Evolutionary conservation across 768 basidiomycete species (phyloP), one percentile per base, ranked within the genome.

Genomic region (Termitomyces sp.): DNA sequence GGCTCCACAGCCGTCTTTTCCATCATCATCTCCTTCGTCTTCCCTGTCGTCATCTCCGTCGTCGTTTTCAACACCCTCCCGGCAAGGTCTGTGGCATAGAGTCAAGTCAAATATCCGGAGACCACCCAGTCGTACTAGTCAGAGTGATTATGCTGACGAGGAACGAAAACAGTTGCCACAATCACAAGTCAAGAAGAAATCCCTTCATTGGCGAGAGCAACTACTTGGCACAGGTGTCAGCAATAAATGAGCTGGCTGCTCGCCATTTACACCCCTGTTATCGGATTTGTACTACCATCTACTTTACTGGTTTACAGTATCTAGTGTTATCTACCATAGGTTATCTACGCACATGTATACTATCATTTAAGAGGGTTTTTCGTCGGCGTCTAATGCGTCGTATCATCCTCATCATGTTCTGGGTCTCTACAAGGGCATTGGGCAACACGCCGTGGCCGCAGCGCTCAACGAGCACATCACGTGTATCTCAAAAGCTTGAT

Each of bases 81-180:
- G 43, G 14, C 51, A 56, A 32, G 67, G 72, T 20, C 62, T 80
- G 3, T 80, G 79, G 79, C 65, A 70, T 26, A 78, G 72, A 57
- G 50, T 76, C 16, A 75, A 72, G 54, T 69, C 62, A 4, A 75
- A 70, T 48, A 67, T 72, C 12, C 71, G 64, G 39, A 64, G 68
- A 24, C 60, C 71, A 9, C 59, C 68, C 2, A 61, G 67, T 43
- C 63, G 60, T 14, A n/a, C n/a, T n/a, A 59, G 18, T 37, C 50
- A 37, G 50, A 26, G 10, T 51, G 36, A 20, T 18, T 9, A 37
- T n/a, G 13, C 45, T 12, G 57, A 47, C 20, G 34, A 59, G 39
- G 59, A 57, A 22, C 39, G 37, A 32, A 43, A 46, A 26, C 43
- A 48, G 26, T 32, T 43, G 22, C 37, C 48, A 45, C 48, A 24